Conservation (phyloP, 2,329 filamentous ascomycete species). For the Talaromyces piceae region DNA sequence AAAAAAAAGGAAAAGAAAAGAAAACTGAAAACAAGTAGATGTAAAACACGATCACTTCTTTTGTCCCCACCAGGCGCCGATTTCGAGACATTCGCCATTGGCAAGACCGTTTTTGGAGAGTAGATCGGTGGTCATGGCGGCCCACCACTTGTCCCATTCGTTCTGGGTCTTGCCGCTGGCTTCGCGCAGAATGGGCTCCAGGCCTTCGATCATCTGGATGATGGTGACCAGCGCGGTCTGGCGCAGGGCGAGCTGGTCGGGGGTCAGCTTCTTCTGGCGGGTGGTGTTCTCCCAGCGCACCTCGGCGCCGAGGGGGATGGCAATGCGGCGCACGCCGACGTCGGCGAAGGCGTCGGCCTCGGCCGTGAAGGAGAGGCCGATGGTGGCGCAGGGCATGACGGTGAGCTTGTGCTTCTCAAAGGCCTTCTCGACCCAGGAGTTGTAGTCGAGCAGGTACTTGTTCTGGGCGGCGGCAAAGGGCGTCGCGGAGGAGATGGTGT, state of each 20-base stretch:
- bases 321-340: slow-evolving; percentile 66
- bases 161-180: slow-evolving; percentile 79
- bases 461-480: slow-evolving; percentile 76
- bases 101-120: slow-evolving; percentile 69
- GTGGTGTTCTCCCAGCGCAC: slow-evolving; percentile 76
- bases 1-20: slow-evolving; percentile 21
- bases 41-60: slow-evolving; percentile 38
- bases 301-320: slow-evolving; percentile 71
- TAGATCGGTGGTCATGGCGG: slow-evolving; percentile 77
- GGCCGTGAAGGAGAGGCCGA: slow-evolving; percentile 70
- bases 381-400: slow-evolving; percentile 68
- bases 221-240: slow-evolving; percentile 74
- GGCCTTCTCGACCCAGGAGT: slow-evolving; percentile 69
- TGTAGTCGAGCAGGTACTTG: slow-evolving; percentile 73
- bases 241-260: slow-evolving; percentile 65
- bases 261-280: slow-evolving; percentile 45
- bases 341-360: slow-evolving; percentile 66
- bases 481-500: slow-evolving; percentile 73
- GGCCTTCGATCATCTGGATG: slow-evolving; percentile 73
- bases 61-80: slow-evolving; percentile 58
- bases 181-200: slow-evolving; percentile 76
- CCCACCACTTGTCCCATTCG: slow-evolving; percentile 87
- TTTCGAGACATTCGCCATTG: slow-evolving; percentile 75
- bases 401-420: slow-evolving; percentile 64
- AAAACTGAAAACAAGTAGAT: neutral